phyloP scores from a whole-genome alignment of 805 yeast species.

The Diddensiella caesifluorescens region DNA sequence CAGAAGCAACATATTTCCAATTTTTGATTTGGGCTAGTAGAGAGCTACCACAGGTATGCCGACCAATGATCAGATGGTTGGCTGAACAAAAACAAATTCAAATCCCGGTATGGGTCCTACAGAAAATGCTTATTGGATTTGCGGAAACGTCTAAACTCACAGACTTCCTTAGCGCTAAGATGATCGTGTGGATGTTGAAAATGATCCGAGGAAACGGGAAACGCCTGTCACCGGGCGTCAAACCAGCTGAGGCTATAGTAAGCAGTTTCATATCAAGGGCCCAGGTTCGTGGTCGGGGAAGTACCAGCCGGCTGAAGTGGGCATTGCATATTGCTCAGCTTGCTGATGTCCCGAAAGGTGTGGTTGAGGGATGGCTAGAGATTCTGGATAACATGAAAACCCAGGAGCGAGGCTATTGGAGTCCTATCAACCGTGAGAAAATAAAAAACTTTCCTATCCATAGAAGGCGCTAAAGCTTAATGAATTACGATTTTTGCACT shows the following conservation, averaged over 20 bases:
- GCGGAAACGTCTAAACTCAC: slow-evolving; percentile 19
- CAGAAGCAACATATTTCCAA: slow-evolving; percentile 9
- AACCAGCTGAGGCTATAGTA: slow-evolving; percentile 22
- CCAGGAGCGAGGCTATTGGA: slow-evolving; percentile 24
- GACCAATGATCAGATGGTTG: slow-evolving; percentile 24
- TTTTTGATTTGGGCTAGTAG: slow-evolving; percentile 22
- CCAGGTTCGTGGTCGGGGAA: slow-evolving; percentile 21
- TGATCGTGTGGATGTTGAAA: slow-evolving; percentile 20
- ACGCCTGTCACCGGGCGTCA: slow-evolving; percentile 7
- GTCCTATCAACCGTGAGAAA: too few relatives aligned
- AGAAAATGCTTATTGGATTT: slow-evolving; percentile 22
- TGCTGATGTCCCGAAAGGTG: slow-evolving; percentile 21
- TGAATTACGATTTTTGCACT: too few relatives aligned
- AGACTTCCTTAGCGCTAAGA: slow-evolving; percentile 23
- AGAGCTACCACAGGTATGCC: slow-evolving; percentile 22
- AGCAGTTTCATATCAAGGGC: slow-evolving; percentile 25
- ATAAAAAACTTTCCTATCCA: too few relatives aligned
- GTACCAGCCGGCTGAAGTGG: slow-evolving; percentile 27
- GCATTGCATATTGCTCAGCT: slow-evolving; percentile 26
- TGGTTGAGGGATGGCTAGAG: slow-evolving; percentile 22
- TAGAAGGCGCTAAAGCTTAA: too few relatives aligned
- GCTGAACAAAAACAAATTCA: slow-evolving; percentile 7
- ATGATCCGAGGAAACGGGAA: slow-evolving; percentile 17
- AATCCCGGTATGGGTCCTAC: slow-evolving; percentile 20
- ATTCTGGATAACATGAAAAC: slow-evolving; percentile 21